phyloP scores from a whole-genome alignment of 345 rosid species.

The Lenwebbia sp. region DNA sequence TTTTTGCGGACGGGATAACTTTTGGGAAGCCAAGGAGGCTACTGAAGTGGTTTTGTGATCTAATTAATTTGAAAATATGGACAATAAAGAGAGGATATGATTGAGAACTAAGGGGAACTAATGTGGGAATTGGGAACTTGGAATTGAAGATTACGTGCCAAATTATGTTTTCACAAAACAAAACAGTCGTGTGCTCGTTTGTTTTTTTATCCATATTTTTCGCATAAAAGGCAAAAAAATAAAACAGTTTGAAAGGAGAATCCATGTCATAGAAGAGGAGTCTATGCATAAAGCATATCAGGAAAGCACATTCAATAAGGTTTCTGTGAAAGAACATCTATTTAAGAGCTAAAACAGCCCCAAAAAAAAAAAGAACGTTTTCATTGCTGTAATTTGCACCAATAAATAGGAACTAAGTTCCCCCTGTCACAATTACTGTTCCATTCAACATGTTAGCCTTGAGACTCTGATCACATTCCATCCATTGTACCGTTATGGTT shows the following conservation, averaged over 20 bases:
- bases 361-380: neutral
- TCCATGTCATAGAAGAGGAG: neutral
- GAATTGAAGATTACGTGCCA: neutral
- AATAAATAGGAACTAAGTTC: neutral
- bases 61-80: neutral
- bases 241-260: neutral
- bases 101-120: neutral
- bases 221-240: neutral
- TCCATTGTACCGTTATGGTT: neutral
- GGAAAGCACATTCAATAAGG: neutral
- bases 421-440: neutral
- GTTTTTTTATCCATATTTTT: rapidly evolving
- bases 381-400: neutral
- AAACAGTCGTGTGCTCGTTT: neutral
- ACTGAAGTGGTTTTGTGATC: neutral
- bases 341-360: neutral
- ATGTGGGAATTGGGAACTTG: neutral
- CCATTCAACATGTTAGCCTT: neutral
- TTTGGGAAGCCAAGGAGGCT: neutral
- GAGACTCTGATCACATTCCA: neutral
- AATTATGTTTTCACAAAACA: neutral
- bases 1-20: neutral
- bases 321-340: neutral
- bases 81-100: neutral
- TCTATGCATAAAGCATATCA: neutral